Percentiles rank a stretch among this genome's conserved stretches.
These are phyloP conservation scores for Aspergillus tanneri DNA, from an alignment of 2,329 filamentous ascomycete genomes.

Conservation along the genomic window DNA sequence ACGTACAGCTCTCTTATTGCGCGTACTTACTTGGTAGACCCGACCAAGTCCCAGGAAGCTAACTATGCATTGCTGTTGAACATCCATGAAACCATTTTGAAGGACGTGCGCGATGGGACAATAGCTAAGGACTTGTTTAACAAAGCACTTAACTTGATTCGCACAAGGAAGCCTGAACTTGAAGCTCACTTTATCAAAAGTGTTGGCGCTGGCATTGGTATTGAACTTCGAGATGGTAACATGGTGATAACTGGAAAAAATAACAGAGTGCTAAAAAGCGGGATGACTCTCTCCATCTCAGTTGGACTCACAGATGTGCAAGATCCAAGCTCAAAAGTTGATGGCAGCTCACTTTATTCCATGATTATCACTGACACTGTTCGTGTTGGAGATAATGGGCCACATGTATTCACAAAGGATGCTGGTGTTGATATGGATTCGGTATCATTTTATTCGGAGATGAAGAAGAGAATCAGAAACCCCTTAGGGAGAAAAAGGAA, in stretches of 20 bases:
- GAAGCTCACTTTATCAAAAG: constrained; percentile 95
- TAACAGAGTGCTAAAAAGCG: constrained; percentile 77
- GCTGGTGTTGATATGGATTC: constrained; percentile 88
- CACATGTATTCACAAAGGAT: constrained; percentile 89
- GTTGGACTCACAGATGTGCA: constrained; percentile 88
- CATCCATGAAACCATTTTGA: constrained; percentile 85
- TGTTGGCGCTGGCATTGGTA: constrained; percentile 86
- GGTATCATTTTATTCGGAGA: constrained; percentile 99
- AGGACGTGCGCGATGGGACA: constrained; percentile 84
- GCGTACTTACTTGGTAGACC: constrained; percentile 93
- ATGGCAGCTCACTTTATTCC: constrained; percentile 84
- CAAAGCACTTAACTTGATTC: constrained; percentile 78
- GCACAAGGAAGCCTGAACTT: constrained; percentile 87
- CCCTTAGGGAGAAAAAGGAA: constrained; percentile 79
- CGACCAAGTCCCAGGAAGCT: constrained; percentile 90
- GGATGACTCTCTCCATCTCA: constrained; percentile 92
- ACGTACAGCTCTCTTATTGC: constrained; percentile 92
- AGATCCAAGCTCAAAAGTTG: constrained; percentile 83
- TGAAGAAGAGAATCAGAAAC: constrained; percentile 77
- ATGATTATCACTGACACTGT: constrained; percentile 91
- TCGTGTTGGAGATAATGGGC: constrained; percentile 67
- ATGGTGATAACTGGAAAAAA: constrained; percentile 88
- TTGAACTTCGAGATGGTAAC: constrained; percentile 83
- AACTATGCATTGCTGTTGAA: constrained; percentile 86
- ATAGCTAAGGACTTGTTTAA: constrained; percentile 85